These are phyloP conservation scores for Aethionema arabicum DNA, from an alignment of 345 rosid genomes.

Conservation along the genomic window DNA sequence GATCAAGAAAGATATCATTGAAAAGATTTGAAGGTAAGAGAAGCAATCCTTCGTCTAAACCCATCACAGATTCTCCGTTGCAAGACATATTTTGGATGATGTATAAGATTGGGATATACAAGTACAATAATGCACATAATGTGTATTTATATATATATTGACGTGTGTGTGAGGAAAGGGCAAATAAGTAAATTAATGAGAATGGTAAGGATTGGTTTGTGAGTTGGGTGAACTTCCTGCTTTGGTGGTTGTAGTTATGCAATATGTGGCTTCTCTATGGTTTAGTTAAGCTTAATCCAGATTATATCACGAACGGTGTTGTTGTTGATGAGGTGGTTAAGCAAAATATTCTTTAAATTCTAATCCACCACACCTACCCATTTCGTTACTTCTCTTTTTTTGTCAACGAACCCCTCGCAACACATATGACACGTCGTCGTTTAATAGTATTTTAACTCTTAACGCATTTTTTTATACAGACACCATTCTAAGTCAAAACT, in stretches of 20 bases:
- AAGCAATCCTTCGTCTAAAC: conserved; percentile 32
- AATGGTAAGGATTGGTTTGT: conserved; percentile 9
- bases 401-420: background rate
- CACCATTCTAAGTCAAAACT: too few relatives aligned
- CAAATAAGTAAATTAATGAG: background rate
- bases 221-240: conserved; percentile 33
- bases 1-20: conserved; percentile 34
- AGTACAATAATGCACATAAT: conserved; percentile 14
- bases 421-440: too few relatives aligned
- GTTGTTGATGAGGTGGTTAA: conserved; percentile 17
- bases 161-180: conserved; percentile 1
- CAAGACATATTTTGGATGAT: conserved; percentile 28
- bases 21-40: conserved; percentile 37
- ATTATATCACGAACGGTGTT: conserved; percentile 1
- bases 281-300: conserved; percentile 36
- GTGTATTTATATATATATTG: conserved; percentile 11
- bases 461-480: too few relatives aligned
- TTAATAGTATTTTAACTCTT: too few relatives aligned
- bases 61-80: conserved; percentile 30
- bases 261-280: conserved; percentile 27
- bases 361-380: conserved; percentile 35
- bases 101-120: background rate
- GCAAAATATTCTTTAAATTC: conserved; percentile 23
- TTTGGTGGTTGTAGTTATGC: conserved; percentile 30
- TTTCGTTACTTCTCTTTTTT: conserved; percentile 11